Evolutionary conservation across 2,329 filamentous ascomycete genomes (phyloP).

Genomic region (Cladophialophora carrionii): DNA sequence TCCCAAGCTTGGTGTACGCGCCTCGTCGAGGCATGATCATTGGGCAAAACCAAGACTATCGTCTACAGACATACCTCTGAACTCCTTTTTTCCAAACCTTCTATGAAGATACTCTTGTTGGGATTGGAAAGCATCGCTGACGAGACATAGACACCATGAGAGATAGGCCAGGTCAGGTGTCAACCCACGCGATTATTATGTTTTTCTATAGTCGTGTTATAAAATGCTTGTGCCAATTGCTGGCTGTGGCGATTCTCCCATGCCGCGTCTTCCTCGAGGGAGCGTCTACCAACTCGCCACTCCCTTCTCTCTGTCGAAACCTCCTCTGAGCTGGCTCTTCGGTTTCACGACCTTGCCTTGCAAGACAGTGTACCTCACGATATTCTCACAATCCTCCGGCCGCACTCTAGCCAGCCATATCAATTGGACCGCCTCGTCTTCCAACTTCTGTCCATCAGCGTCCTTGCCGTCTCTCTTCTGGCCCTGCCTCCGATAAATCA

Average conservation of each 20-base stretch:
- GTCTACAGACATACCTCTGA: constrained; percentile 25
- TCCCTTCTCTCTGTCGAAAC: constrained; percentile 81
- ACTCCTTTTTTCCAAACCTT: neutral
- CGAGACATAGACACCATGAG: neutral
- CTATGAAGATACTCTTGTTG: neutral
- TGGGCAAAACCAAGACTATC: constrained; percentile 37
- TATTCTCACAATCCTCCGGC: constrained; percentile 90
- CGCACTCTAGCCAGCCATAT: constrained; percentile 86
- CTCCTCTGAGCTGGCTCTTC: constrained; percentile 78
- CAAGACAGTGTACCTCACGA: constrained; percentile 84
- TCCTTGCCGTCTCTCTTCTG: constrained; percentile 44
- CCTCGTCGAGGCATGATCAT: constrained; percentile 37
- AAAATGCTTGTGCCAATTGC: neutral
- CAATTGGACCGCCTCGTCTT: constrained; percentile 73
- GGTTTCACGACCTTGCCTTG: constrained; percentile 95
- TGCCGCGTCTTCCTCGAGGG: neutral
- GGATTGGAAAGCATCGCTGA: neutral
- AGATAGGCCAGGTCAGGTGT: neutral
- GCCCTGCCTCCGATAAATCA: constrained; percentile 74
- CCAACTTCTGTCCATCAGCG: constrained; percentile 31
- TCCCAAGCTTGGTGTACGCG: constrained; percentile 36
- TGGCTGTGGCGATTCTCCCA: neutral
- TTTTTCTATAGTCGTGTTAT: constrained; percentile 3
- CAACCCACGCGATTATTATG: neutral
- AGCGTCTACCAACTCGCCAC: constrained; percentile 89